Conservation (phyloP, 306 rosid genomes). For the Casuarina glauca region DNA sequence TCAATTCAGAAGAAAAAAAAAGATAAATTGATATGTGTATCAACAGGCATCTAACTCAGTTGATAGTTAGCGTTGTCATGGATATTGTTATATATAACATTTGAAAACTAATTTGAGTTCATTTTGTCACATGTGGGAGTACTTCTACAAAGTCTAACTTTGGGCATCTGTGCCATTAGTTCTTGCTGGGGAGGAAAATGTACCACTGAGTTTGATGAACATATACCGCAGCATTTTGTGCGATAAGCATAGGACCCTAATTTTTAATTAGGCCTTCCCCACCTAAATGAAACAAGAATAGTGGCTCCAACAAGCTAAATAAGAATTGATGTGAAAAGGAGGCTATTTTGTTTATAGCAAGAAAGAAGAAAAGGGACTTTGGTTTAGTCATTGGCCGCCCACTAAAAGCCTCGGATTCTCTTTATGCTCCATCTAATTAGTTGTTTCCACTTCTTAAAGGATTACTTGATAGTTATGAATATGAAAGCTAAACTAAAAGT, state of each 20-base stretch:
- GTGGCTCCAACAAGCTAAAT: neutral
- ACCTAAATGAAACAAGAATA: neutral
- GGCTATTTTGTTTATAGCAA: neutral
- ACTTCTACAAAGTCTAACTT: too few relatives aligned
- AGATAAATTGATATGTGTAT: too few relatives aligned
- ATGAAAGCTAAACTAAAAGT: slow-evolving; percentile 16
- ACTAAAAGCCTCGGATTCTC: slow-evolving; percentile 10
- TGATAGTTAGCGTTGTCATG: too few relatives aligned
- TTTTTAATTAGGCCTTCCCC: neutral
- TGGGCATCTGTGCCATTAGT: too few relatives aligned
- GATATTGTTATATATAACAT: too few relatives aligned
- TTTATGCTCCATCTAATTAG: slow-evolving; percentile 2
- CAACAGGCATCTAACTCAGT: too few relatives aligned
- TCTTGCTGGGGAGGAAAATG: neutral
- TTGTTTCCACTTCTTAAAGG: slow-evolving; percentile 22
- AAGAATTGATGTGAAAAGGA: neutral
- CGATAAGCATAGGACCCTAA: neutral
- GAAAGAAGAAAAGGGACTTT: neutral
- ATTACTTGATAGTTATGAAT: slow-evolving; percentile 27
- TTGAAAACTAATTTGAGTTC: too few relatives aligned
- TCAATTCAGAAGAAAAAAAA: too few relatives aligned
- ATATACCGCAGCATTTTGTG: neutral
- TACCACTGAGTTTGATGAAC: neutral
- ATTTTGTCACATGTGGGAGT: too few relatives aligned
- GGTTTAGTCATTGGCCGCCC: slow-evolving; percentile 9